Evolutionary conservation across 2,329 filamentous ascomycete genomes (phyloP), one percentile per base, ranked within the genome.

Genomic region (Talaromyces sp.): DNA sequence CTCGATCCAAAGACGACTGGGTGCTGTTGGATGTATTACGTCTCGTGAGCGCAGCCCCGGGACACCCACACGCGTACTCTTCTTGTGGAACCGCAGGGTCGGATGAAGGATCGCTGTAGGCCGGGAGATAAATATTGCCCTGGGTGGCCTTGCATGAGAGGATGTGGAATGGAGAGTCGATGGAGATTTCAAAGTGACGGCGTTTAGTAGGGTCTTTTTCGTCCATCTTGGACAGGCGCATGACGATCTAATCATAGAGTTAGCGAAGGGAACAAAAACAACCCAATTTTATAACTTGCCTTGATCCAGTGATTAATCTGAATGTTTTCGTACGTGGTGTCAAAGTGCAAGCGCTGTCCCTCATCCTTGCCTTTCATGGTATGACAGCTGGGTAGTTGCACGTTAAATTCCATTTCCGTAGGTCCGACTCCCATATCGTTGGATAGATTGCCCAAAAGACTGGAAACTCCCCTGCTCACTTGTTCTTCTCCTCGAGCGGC

Each of bases 301-400:
- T 96, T 96, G 75, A 97, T 96, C 92, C 92, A 96, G 73, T 97
- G 93, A 72, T 91, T 92, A 59, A 97, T 92, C 69, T 95, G 91
- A 58, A 96, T 93, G 65, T 96, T 96, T 71, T 92, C 90, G 82
- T 93, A 96, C 61, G 92, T 96, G 59, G 92, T 96, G 72, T 96
- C 92, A 58, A 93, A 93, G 72, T 96, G 89, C 62, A 97, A 78
- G 63, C 86, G 84, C 62, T 85, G 82, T 28, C 75, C 71, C 64
- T 83, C 82, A 70, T 93, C 88, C 69, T 88, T 89, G 25, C 89
- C 86, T 67, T 79, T 83, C 88, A 96, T 93, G 71, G 88, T 88
- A 67, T 91, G 86, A 71, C 93, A 97, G 39, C 91, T 96, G 11
- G 93, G 93, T 55, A 97, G 82, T 77, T 96, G 92, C 10, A 96